phyloP scores from a whole-genome alignment of 805 yeast genomes.

The Nakazawaea sp. region DNA sequence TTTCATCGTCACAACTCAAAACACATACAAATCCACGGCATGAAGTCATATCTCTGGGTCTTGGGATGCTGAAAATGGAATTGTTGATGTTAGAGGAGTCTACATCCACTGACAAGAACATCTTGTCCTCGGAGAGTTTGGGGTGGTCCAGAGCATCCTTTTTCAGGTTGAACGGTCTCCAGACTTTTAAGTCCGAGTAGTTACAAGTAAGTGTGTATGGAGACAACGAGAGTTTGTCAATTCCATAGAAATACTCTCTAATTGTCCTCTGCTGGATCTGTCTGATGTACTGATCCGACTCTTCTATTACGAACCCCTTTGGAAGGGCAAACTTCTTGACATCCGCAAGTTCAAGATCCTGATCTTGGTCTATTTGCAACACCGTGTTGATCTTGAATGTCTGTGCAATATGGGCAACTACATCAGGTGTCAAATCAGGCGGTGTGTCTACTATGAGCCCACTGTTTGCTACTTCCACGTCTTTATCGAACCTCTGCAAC shows the following conservation, averaged over 20 bases:
- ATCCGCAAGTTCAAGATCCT: constrained; percentile 41
- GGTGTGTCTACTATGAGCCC: constrained; percentile 78
- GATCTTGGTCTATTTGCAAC: constrained; percentile 71
- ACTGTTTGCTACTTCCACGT: constrained; percentile 32
- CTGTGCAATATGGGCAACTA: constrained; percentile 50
- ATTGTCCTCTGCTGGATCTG: constrained; percentile 70
- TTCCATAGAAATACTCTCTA: constrained; percentile 87
- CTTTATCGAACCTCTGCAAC: constrained; percentile 42
- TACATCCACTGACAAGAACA: constrained; percentile 4
- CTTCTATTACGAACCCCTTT: constrained; percentile 75
- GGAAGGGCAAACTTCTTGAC: too few species aligned
- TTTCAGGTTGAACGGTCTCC: constrained; percentile 36
- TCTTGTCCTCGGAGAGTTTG: constrained; percentile 13
- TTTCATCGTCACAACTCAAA: constrained; percentile 55
- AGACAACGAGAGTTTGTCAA: constrained; percentile 53
- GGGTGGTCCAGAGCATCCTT: constrained; percentile 7
- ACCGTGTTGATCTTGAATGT: constrained; percentile 53
- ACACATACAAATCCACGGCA: constrained; percentile 77
- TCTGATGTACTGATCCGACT: constrained; percentile 63
- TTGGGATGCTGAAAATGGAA: constrained; percentile 26
- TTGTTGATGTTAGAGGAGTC: constrained; percentile 11
- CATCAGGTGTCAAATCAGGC: constrained; percentile 26
- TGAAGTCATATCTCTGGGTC: constrained; percentile 39
- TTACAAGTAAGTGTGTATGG: constrained; percentile 83
- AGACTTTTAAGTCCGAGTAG: constrained; percentile 51